These are phyloP conservation scores for Candida parachauliodes DNA, from an alignment of 805 yeast species.

Conservation along the genomic window DNA sequence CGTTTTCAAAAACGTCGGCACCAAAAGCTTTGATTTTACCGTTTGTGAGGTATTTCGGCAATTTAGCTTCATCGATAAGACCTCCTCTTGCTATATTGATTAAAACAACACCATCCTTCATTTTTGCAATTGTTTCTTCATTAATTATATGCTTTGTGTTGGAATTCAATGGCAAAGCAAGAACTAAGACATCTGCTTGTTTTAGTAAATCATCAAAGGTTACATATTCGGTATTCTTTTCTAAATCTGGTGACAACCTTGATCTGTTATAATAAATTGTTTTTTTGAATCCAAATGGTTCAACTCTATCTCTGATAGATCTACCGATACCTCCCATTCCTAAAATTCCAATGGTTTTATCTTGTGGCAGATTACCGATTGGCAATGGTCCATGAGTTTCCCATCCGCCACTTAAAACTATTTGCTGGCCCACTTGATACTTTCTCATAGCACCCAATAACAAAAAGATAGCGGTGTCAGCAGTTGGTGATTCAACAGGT, in stretches of 20 bases:
- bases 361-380: constrained; percentile 72
- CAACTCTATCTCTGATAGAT: constrained; percentile 65
- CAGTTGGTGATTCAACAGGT: constrained; percentile 68
- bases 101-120: constrained; percentile 75
- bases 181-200: constrained; percentile 64
- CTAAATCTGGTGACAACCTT: constrained; percentile 56
- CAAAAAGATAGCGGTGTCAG: constrained; percentile 64
- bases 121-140: constrained; percentile 53
- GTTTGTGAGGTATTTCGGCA: constrained; percentile 51
- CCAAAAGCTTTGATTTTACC: constrained; percentile 71
- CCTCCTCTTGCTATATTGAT: constrained; percentile 91
- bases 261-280: constrained; percentile 71
- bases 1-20: constrained; percentile 71
- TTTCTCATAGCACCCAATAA: constrained; percentile 63
- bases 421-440: constrained; percentile 57
- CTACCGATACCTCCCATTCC: constrained; percentile 93
- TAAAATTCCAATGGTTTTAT: constrained; percentile 71
- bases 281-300: constrained; percentile 72
- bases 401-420: constrained; percentile 61
- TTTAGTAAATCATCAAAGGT: constrained; percentile 63
- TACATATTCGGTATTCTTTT: constrained; percentile 67
- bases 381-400: constrained; percentile 48
- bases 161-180: constrained; percentile 74
- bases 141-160: constrained; percentile 69
- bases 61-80: constrained; percentile 62